Base-by-base conservation (phyloP, 371 early-diverging fungal species). In the Mortierella sp. region DNA sequence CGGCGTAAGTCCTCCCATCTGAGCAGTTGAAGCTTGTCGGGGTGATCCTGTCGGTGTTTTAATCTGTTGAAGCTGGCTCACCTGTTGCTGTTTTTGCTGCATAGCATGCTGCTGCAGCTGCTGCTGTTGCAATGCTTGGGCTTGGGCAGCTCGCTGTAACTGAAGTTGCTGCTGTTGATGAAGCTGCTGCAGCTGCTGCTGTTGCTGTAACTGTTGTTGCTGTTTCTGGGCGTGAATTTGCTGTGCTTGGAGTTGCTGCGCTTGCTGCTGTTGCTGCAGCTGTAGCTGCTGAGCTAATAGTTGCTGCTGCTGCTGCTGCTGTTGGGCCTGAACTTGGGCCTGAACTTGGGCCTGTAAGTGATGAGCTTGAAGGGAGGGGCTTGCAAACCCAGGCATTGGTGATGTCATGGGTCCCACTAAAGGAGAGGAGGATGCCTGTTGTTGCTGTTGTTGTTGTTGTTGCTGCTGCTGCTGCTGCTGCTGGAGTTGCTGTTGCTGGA, bases 121-220 rank as follows among this genome's bases (percentile, higher is more conserved):
- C 78, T 58, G 83, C 60, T 84, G 64, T 20, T 74, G 81, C 77
- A 86, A 73, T 40, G 86, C 87, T 64, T 87, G 62, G 28, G 47
- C 62, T 43, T 62, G 62, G 5, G 62, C 55, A 12, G 30, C 62
- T 37, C 45, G 40, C 16, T 39, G 88, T 32, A 85, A 84, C 65
- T 88, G 84, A 16, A 85, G 64, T 57, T 87, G 89, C 30, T 72
- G 72, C 35, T 72, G 74, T 35, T 75, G 78, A 18, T 78, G 79
- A 8, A 66, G 88, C 84, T 75, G 87, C 71, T 71, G 88, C 84
- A 81, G 76, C 85, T 84, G 87, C 67, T 55, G 78, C 76, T 24
- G 79, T 68, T 71, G 78, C 68, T 66, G 81, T 49, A 32, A 64
- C 71, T 62, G 83, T 62, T 72, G 84, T 37, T 77, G 78, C 67